phyloP scores from a whole-genome alignment of 2,329 filamentous ascomycete genomes.

The Periconia sp. region DNA sequence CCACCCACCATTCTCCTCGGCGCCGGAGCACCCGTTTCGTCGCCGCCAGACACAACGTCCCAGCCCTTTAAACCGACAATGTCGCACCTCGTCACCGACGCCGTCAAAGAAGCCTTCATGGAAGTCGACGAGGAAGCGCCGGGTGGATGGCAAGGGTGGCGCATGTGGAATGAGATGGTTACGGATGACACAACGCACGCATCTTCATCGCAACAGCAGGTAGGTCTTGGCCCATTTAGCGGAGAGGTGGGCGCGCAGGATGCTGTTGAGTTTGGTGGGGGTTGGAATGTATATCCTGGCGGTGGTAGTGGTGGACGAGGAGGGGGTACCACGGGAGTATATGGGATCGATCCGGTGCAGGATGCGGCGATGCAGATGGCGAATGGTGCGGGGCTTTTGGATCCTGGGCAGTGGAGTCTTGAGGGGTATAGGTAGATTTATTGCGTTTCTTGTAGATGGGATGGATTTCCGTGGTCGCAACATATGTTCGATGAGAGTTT shows the following conservation, averaged over 20 bases:
- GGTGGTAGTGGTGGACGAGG: not conserved
- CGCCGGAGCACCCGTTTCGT: not conserved
- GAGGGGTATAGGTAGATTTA: not conserved
- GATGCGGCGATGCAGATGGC: not conserved
- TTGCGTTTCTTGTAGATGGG: too few species aligned
- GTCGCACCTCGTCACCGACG: constrained; percentile 7
- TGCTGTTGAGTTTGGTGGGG: not conserved
- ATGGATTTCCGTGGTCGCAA: too few species aligned
- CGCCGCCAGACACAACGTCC: not conserved
- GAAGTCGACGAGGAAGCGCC: constrained; percentile 30
- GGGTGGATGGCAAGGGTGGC: constrained; percentile 30
- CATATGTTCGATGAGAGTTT: too few species aligned
- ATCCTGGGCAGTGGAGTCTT: not conserved
- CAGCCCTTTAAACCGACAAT: not conserved
- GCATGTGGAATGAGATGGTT: constrained; percentile 32
- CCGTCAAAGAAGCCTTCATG: constrained; percentile 32
- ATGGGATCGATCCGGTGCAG: not conserved
- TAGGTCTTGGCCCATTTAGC: too few species aligned
- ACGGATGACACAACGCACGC: not conserved
- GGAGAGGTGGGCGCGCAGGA: too few species aligned
- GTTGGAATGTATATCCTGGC: not conserved
- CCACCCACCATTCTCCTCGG: not conserved
- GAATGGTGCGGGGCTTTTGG: not conserved
- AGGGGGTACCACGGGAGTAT: not conserved
- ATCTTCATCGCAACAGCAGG: too few species aligned